phyloP scores from a whole-genome alignment of 139 green algal species.

The Chlorella vulgaris region DNA sequence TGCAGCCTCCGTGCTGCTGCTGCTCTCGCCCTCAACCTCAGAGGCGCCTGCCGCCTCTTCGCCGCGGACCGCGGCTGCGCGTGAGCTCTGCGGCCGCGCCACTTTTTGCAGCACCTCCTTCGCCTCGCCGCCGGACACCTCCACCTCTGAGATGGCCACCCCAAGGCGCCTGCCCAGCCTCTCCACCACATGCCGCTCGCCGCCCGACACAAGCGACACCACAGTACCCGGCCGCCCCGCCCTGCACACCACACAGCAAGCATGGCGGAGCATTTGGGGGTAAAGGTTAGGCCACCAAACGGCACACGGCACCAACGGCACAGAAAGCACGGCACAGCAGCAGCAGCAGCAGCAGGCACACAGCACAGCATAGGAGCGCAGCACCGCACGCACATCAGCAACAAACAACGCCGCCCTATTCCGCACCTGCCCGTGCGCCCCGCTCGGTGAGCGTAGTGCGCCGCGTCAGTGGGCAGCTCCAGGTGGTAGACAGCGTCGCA shows the following conservation, averaged over 20 bases:
- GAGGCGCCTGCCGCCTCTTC: no score
- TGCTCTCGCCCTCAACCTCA: no score
- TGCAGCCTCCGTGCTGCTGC: no score
- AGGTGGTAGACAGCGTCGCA: constrained; percentile 92
- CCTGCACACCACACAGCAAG: background rate
- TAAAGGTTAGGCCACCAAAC: no score
- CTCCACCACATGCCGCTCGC: constrained; percentile 79
- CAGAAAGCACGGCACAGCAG: no score
- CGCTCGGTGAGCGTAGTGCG: constrained; percentile 90
- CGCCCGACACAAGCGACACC: constrained; percentile 65
- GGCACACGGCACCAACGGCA: no score
- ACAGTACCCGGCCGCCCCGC: constrained; percentile 71
- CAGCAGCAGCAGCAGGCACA: background rate
- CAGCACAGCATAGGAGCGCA: no score
- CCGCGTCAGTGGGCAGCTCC: constrained; percentile 83
- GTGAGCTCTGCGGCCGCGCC: no score
- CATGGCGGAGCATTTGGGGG: background rate
- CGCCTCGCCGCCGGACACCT: constrained; percentile 35
- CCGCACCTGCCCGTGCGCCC: constrained; percentile 77
- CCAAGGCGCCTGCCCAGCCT: constrained; percentile 68
- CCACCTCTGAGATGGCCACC: constrained; percentile 55
- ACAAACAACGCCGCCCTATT: background rate
- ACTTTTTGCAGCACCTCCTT: background rate
- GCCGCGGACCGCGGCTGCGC: no score
- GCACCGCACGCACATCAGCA: background rate